Conservation (phyloP, 345 rosid genomes). For the Citrus sinensis region DVS_A1.0 CM039168.1:27359501-27360000, state of each 20-base stretch:
- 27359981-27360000: conserved; percentile 96
- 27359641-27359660: conserved; percentile 63
- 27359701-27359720: conserved; percentile 51
- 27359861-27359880: conserved; percentile 87
- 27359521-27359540: not conserved
- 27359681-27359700: conserved; percentile 71
- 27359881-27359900: conserved; percentile 63
- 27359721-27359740: conserved; percentile 81
- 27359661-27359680: conserved; percentile 42
- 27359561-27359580: not conserved
- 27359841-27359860: conserved; percentile 81
- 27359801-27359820: conserved; percentile 5
- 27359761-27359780: conserved; percentile 90
- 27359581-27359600: not conserved
- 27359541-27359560: not conserved
- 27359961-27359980: conserved; percentile 98
- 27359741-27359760: conserved; percentile 93
- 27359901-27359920: conserved; percentile 15
- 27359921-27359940: conserved; percentile 1
- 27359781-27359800: not conserved
- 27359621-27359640: conserved; percentile 10
- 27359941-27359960: conserved; percentile 3
- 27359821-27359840: conserved; percentile 16
- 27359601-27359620: conserved; percentile 11
- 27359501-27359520: not conserved